Base-by-base conservation (phyloP, 2,329 filamentous ascomycete genomes). In the Dactylellina drechsleri region DNA sequence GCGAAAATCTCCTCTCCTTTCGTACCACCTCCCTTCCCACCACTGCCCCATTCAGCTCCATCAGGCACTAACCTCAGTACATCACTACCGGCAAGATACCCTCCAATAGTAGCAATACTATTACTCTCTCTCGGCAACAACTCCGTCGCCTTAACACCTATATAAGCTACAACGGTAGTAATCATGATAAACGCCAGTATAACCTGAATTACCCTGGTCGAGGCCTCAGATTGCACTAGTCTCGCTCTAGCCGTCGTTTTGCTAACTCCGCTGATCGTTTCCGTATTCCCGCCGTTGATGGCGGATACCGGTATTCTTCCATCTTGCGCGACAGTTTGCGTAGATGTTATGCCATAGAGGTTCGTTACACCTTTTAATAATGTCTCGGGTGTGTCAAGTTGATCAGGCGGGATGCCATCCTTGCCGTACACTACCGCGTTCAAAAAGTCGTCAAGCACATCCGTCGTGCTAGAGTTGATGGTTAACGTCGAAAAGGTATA, bases 61-160 rank as follows among this genome's bases (percentile, higher is more conserved):
- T 77, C 65, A 0, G 78, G 79, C 4, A 80, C 60, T 10, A 78
- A 58, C 15, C 59, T 77, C 23, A 79, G 78, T 57, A 81, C 76
- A 61, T 78, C 78, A 10, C 79, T 78, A 0, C 79, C 79, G 0
- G 79, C 79, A 8, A 81, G 54, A 54, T 81, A 66, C 2, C 77
- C 77, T 0, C 79, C 80, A 5, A 77, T 76, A 3, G 80, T 80
- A 0, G 79, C 80, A 26, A 81, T 80, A 16, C 78, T 80, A 65
- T 79, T 80, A 23, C 79, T 80, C 52, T 81, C 79, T 16, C 81
- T 79, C 4, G 79, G 79, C 12, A 81, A 66, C 5, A 81, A 66
- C 20, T 77, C 76, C 3, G 75, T 74, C 3, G 78, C 60, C 2
- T 76, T 75, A 52, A 80, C 72, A 4, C 79, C 52, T 15, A 78